Conservation (phyloP, 1,284 basidiomycete species). For the Termitomyces sp. region DNA sequence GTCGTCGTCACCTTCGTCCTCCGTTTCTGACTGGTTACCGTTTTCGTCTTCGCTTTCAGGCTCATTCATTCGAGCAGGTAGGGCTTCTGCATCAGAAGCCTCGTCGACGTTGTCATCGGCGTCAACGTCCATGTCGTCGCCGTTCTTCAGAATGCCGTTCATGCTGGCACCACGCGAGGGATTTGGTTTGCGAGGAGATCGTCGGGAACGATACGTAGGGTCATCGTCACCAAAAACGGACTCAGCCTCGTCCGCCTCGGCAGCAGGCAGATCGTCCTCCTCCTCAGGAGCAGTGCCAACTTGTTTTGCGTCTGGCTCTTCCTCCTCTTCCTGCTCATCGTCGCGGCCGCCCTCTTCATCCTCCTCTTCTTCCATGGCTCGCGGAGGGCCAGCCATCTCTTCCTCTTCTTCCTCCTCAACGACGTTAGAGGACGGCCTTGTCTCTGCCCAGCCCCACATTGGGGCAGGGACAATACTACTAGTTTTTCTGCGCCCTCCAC, state of each 20-base stretch:
- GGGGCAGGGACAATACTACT: constrained; percentile 64
- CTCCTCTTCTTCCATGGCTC: constrained; percentile 61
- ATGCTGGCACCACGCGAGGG: constrained; percentile 11
- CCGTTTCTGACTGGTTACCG: constrained; percentile 16
- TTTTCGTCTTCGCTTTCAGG: constrained; percentile 30
- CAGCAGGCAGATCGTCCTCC: constrained; percentile 23
- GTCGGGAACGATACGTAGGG: constrained; percentile 6
- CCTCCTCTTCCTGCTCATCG: constrained; percentile 17
- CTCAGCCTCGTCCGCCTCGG: constrained; percentile 17
- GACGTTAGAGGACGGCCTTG: constrained; percentile 35
- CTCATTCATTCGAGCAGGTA: constrained; percentile 18
- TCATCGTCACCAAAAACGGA: constrained; percentile 15
- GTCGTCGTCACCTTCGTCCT: constrained; percentile 15
- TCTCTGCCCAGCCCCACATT: constrained; percentile 76
- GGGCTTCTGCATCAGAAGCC: constrained; percentile 17
- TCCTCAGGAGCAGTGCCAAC: constrained; percentile 14
- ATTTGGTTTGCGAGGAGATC: constrained; percentile 13
- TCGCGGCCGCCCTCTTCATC: constrained; percentile 22
- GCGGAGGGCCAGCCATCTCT: constrained; percentile 43
- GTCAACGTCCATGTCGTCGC: constrained; percentile 19
- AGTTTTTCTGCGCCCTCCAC: constrained; percentile 46
- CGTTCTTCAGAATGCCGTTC: constrained; percentile 11
- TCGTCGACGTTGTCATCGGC: constrained; percentile 18
- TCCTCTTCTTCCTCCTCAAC: constrained; percentile 55
- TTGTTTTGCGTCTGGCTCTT: constrained; percentile 5